Percentiles rank a stretch among this genome's conserved stretches.
Evolutionary conservation across 768 basidiomycete species (phyloP).

Genomic region (Coprinopsis sp.): DNA sequence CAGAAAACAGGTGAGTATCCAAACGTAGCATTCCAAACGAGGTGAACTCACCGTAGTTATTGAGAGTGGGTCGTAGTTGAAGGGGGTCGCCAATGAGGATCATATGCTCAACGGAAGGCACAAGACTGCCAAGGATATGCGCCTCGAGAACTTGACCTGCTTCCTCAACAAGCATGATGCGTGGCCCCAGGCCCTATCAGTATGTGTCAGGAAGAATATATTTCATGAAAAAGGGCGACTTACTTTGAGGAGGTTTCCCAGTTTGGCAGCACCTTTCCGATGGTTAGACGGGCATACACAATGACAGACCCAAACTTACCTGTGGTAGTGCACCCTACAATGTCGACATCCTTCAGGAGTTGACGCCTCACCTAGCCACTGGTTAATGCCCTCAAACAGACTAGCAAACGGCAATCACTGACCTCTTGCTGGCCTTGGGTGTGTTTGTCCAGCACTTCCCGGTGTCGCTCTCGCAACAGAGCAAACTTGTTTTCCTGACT

Average conservation of each 20-base stretch:
- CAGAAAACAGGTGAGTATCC: constrained; percentile 1
- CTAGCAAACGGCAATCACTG: constrained; percentile 9
- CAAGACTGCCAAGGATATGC: constrained; percentile 62
- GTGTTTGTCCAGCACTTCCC: constrained; percentile 31
- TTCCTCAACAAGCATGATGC: constrained; percentile 70
- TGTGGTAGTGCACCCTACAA: constrained; percentile 77
- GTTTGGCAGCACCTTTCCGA: constrained; percentile 58
- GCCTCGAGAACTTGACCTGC: constrained; percentile 82
- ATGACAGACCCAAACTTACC: constrained; percentile 32
- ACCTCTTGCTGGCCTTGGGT: constrained; percentile 56
- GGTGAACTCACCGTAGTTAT: constrained; percentile 49
- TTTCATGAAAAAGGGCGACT: constrained; percentile 4
- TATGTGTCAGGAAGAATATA: not conserved
- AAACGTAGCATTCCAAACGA: not conserved
- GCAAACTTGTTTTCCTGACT: constrained; percentile 38
- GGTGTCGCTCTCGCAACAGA: constrained; percentile 26
- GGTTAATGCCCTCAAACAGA: not conserved
- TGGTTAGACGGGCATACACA: not conserved
- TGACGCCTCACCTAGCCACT: constrained; percentile 47
- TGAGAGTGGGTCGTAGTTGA: constrained; percentile 66
- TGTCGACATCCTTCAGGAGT: constrained; percentile 48
- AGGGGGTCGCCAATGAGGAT: constrained; percentile 79
- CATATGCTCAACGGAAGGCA: constrained; percentile 63
- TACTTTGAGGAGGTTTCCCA: constrained; percentile 54
- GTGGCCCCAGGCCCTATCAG: constrained; percentile 52